Conservation (phyloP, 225 moss, liverwort and hornwort species). For the Climacium dendroides region DNA sequence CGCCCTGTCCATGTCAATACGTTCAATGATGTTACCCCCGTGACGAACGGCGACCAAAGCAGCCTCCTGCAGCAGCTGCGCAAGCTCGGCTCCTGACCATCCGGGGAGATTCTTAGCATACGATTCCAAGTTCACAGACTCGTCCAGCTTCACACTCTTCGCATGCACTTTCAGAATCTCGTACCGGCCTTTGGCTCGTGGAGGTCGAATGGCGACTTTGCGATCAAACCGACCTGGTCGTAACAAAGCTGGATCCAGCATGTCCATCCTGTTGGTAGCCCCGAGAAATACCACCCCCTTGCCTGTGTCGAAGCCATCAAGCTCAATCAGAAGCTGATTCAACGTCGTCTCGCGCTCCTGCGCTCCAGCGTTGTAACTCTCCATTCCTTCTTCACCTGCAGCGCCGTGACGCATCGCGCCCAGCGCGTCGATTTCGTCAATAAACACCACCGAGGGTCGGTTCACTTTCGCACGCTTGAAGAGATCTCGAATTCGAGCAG, state of each 20-base stretch:
- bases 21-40: slow-evolving; percentile 64
- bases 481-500: slow-evolving; percentile 90
- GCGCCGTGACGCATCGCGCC: slow-evolving; percentile 99
- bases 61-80: slow-evolving; percentile 88
- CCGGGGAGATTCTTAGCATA: slow-evolving; percentile 97
- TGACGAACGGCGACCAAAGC: slow-evolving; percentile 90
- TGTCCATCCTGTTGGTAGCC: slow-evolving; percentile 97
- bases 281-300: slow-evolving; percentile 98
- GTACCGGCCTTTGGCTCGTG: slow-evolving; percentile 83
- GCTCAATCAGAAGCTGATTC: slow-evolving; percentile 93
- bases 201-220: slow-evolving; percentile 90
- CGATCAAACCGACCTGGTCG: slow-evolving; percentile 95
- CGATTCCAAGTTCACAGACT: slow-evolving; percentile 73
- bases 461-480: slow-evolving; percentile 99
- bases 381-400: slow-evolving; percentile 94
- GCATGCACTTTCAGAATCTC: slow-evolving; percentile 94
- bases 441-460: slow-evolving; percentile 90
- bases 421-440: slow-evolving; percentile 95
- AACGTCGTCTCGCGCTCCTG: slow-evolving; percentile 96
- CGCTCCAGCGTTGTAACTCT: slow-evolving; percentile 92
- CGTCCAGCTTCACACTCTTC: slow-evolving; percentile 81
- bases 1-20: slow-evolving; percentile 83
- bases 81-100: slow-evolving; percentile 97
- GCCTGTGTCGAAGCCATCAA: slow-evolving; percentile 95
- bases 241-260: slow-evolving; percentile 93